Base-by-base conservation (phyloP, 176 grass and related monocot genomes). In the Pontederia paniculata region DNA sequence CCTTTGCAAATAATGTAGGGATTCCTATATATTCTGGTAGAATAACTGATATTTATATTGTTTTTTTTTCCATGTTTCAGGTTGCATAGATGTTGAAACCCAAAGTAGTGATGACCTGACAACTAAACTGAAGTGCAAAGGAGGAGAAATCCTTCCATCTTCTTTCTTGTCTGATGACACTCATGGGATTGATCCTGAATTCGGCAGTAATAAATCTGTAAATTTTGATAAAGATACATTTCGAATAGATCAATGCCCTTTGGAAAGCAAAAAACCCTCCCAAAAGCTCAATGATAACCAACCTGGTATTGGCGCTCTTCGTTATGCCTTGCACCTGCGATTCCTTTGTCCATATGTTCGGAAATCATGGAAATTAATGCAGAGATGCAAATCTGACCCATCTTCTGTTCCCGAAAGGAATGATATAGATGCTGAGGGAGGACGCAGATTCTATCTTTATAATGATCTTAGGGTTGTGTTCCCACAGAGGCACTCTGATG, bases 381-480 rank as follows among this genome's bases (percentile, higher is more conserved):
- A 91, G 28, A 77, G 67, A 18, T 73, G 74, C 60, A 88, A 74
- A 80, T 74, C 80, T 46, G 83, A 84, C 72, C 48, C 74, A 37
- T 71, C 83, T 66, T 65, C 83, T 51, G 59, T 74, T 57, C 71
- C 41, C 1, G 37, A 57, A 20, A 70, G 9, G 56, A 61, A 5
- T 17, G 41, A 15, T 52, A 23, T 46, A 12, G 50, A 53, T 17
- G 57, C 21, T 1, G 50, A 82, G 56, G 76, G 65, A 52, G 80
- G 83, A 44, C 87, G 83, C 54, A 76, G 80, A 51, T 98, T 79
- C 69, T 98, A 88, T 74, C 54, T 98, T 45, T 98, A 98, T 70
- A 98, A 88, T 72, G 93, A 98, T 81, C 65, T 98, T 62, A 80
- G 86, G 69, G 93, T 88, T 58, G 93, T 98, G 63, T 98, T 98